Base-by-base conservation (phyloP, 352 stramenopile genomes). In the Phytophthora chlamydospora region DNA sequence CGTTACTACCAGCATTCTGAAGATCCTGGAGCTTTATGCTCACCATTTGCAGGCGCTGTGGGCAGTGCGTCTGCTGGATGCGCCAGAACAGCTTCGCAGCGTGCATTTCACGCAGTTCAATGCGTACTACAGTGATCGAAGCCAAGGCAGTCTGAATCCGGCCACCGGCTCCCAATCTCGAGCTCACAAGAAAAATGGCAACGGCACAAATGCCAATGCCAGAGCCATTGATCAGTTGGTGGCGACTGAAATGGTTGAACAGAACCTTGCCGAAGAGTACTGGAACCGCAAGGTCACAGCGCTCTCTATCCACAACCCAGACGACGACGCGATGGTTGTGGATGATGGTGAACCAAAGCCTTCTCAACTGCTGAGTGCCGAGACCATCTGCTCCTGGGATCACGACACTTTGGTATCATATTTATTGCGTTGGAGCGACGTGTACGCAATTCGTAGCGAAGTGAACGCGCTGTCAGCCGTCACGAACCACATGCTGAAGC, bases 101-200 rank as follows among this genome's bases (percentile, higher is more conserved):
- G 57, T 88, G 16, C 80, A 84, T 38, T 75, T 91, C 31, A 91
- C 83, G 11, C 80, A 91, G 21, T 55, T 86, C 17, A 88, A 91
- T 52, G 77, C 80, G 14, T 91, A 91, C 46, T 91, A 91, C 32
- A 84, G 78, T 21, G 78, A 90, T 49, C 62, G 64, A 64, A 76
- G 52, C 17, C 71, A 71, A 59, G 58, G 59, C 4, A 60, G 68
- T 53, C 46, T 73, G 43, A 73, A 52, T 38, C 44, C 58, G 36
- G 49, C 27, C 32, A 6, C 38, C 49, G 2, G 8, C 35, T 40
- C 32, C 32, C 73, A 65, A 38, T 33, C 49, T n/a, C 36, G 40
- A 19, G 10, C 21, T 43, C 14, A 4, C 16, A 47, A 38, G 17
- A 48, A 54, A 17, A 57, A 31, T 27, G 32, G 13, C 6, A 19